Evolutionary conservation across 768 basidiomycete species (phyloP), one percentile per base, ranked within the genome.

Genomic region (Omphalotus guepiniiformis): DNA sequence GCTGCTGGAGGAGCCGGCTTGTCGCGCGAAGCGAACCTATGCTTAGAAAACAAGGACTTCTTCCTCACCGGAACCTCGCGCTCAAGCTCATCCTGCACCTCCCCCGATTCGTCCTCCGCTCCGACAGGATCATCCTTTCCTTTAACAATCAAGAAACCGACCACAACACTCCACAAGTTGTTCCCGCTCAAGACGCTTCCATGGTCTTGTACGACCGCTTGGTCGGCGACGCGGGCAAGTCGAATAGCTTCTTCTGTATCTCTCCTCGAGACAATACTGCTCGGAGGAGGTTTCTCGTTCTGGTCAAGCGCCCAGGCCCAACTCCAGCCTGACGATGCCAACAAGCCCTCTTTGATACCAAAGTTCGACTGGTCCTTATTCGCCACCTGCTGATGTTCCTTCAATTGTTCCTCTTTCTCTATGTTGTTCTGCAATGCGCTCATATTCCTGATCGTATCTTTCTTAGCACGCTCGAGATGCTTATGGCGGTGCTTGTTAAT

Each of bases 221-320:
- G 73, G 58, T 91, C 89, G 4, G 89, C 90, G 28, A 89, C 74
- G 42, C 74, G 77, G 21, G 86, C 88, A 32, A 93, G 68, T 56
- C 76, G 70, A 21, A 82, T 70, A 8, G 89, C 90, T 66, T 93
- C 89, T 30, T 73, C 71, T 4, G 91, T 94, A 57, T 98, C 94
- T 44, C 93, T 68, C 48, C 93, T 71, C n/a, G 88, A 83, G 26
- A 89, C 88, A 55, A 97, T 91, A 44, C 92, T 93, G 56, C 86
- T 89, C 2, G 94, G 88, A 3, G 95, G 95, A 3, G 95, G 95
- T 16, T 74, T 72, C 66, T 96, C 93, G 42, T 79, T 70, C 13
- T 73, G 80, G 51, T 90, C 85, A 48, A 92, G 63, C 5, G 85
- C 91, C 93, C 88, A 97, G 16, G 83, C 81, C 84, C 89, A 93